phyloP scores from a whole-genome alignment of 768 basidiomycete species.

The Boletus speciosus region DNA sequence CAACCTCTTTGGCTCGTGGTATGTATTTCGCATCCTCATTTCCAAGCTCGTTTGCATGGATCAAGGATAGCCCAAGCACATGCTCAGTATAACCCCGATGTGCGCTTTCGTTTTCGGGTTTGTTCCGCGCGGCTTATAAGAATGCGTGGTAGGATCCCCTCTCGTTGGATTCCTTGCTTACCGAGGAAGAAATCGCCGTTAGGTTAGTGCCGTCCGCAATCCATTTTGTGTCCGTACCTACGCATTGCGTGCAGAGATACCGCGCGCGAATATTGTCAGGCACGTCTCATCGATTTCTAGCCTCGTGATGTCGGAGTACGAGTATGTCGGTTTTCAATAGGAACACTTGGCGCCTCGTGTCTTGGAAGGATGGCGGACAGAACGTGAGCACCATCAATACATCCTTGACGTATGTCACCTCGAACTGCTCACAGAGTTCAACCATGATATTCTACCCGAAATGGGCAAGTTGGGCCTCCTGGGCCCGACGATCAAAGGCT shows the following conservation, averaged over 20 bases:
- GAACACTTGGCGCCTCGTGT: slow-evolving; percentile 85
- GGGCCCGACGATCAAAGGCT: slow-evolving; percentile 89
- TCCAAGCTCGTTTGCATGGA: neutral
- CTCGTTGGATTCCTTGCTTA: slow-evolving; percentile 71
- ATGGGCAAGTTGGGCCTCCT: slow-evolving; percentile 92
- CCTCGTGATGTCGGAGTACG: neutral
- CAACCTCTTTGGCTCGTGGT: slow-evolving; percentile 18
- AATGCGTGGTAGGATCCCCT: slow-evolving; percentile 69
- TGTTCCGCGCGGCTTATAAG: slow-evolving; percentile 3
- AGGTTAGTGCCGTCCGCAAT: slow-evolving; percentile 46
- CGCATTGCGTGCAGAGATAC: slow-evolving; percentile 55
- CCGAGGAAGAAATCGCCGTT: slow-evolving; percentile 87
- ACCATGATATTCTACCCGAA: slow-evolving; percentile 72
- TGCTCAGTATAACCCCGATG: slow-evolving; percentile 20
- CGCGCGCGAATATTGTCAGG: slow-evolving; percentile 78
- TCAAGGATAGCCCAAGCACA: slow-evolving; percentile 16
- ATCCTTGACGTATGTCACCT: neutral
- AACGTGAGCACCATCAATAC: slow-evolving; percentile 48
- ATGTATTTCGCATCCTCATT: slow-evolving; percentile 3
- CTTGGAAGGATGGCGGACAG: slow-evolving; percentile 83
- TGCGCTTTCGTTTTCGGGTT: slow-evolving; percentile 5
- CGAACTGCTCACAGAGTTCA: slow-evolving; percentile 54
- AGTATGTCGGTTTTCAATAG: slow-evolving; percentile 36
- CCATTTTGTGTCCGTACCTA: neutral
- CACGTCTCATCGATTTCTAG: slow-evolving; percentile 25